phyloP scores from a whole-genome alignment of 345 rosid species.

The Syzygium oleosum region DNA sequence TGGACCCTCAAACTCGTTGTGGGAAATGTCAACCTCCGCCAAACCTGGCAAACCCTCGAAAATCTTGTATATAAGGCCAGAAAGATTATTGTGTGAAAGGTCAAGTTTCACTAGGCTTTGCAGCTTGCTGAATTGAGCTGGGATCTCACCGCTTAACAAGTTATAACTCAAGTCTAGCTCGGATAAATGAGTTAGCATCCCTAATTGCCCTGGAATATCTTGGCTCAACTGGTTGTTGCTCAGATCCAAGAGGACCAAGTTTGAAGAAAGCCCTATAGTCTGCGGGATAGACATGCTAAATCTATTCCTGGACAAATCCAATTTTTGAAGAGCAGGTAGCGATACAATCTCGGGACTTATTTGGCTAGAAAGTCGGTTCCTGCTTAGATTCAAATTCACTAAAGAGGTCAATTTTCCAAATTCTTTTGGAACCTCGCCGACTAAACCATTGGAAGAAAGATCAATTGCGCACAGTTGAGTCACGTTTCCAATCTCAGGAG shows the following conservation, averaged over 20 bases:
- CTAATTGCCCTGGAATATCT: too few species aligned
- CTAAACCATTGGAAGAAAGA: not conserved
- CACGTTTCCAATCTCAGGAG: conserved; percentile 11
- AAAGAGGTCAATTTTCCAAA: not conserved
- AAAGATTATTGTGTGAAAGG: conserved; percentile 21
- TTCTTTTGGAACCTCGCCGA: not conserved
- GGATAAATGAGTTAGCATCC: not conserved
- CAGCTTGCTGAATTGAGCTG: not conserved
- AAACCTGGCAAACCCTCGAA: not conserved
- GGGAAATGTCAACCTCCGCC: conserved; percentile 11
- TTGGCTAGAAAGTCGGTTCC: conserved; percentile 9
- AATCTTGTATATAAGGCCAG: conserved; percentile 9
- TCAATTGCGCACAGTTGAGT: not conserved
- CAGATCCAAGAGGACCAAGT: not conserved
- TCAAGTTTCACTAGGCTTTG: conserved; percentile 2
- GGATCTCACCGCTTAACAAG: conserved; percentile 8
- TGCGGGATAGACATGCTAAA: conserved; percentile 6
- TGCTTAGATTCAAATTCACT: not conserved
- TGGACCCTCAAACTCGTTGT: conserved; percentile 23
- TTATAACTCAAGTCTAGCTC: conserved; percentile 24
- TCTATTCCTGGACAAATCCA: conserved; percentile 18
- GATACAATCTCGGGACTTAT: conserved; percentile 11
- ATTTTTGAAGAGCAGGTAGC: not conserved
- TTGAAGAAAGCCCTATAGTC: not conserved
- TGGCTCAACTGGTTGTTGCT: too few species aligned